These are phyloP conservation scores for Colletotrichum eleusines DNA, from an alignment of 2,329 filamentous ascomycete genomes.

Conservation along the genomic window DNA sequence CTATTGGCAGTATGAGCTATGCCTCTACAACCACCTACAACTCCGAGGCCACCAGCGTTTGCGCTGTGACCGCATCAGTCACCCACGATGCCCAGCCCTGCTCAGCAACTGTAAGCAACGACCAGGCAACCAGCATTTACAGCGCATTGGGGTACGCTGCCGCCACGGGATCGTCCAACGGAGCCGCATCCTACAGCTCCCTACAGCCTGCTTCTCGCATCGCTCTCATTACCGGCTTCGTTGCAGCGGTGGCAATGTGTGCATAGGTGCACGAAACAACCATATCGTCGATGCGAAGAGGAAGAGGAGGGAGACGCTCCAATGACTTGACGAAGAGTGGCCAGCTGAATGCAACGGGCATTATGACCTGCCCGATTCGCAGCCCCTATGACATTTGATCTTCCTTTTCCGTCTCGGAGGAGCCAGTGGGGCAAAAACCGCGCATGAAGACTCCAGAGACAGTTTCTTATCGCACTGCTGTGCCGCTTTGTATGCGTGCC, in stretches of 20 bases:
- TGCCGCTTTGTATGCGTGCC: conserved; percentile 1
- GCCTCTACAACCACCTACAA: conserved; percentile 38
- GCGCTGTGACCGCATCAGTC: conserved; percentile 37
- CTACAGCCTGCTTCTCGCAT: conserved; percentile 19
- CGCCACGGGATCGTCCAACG: conserved; percentile 34
- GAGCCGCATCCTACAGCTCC: conserved; percentile 8
- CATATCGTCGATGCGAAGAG: not conserved
- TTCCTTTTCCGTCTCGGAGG: too few species aligned
- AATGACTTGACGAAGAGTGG: conserved; percentile 5
- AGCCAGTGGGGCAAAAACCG: not conserved
- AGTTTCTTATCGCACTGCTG: conserved; percentile 17
- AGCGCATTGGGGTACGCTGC: conserved; percentile 32
- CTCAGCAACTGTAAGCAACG: conserved; percentile 35
- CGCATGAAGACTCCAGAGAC: conserved; percentile 1
- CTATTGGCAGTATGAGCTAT: conserved; percentile 38
- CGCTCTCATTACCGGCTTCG: conserved; percentile 14
- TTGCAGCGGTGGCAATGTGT: conserved; percentile 21
- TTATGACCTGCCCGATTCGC: conserved; percentile 30
- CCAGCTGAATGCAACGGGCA: conserved; percentile 14
- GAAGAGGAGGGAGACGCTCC: not conserved
- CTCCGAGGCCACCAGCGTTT: conserved; percentile 38
- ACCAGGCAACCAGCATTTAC: conserved; percentile 38
- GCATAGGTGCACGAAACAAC: conserved; percentile 16
- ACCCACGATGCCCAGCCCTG: conserved; percentile 39
- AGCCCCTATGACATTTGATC: conserved; percentile 5